phyloP scores from a whole-genome alignment of 1,284 basidiomycete genomes.

The Cutaneotrichosporon daszewskae region DNA sequence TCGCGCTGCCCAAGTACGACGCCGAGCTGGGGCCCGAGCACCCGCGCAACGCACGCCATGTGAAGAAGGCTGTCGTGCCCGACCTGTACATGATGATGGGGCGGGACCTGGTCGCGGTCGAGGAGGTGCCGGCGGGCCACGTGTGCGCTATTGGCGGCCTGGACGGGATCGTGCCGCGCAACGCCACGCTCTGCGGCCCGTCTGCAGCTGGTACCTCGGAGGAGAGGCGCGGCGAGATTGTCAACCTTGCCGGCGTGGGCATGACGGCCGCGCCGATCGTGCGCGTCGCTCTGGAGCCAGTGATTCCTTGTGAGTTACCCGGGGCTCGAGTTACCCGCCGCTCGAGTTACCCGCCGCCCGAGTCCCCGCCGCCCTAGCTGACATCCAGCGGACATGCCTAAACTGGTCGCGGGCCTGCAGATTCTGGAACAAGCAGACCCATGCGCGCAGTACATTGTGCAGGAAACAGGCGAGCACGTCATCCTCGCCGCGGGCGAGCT shows the following conservation, averaged over 20 bases:
- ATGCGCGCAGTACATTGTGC: conserved; percentile 93
- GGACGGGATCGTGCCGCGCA: conserved; percentile 83
- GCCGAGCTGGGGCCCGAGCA: conserved; percentile 61
- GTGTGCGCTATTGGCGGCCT: conserved; percentile 90
- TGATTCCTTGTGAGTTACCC: conserved; percentile 58
- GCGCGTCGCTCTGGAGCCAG: conserved; percentile 88
- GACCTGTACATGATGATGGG: conserved; percentile 98
- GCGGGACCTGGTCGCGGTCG: conserved; percentile 76
- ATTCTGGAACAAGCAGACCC: conserved; percentile 93
- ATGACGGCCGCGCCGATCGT: conserved; percentile 82
- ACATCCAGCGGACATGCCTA: conserved; percentile 73
- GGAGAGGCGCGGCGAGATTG: conserved; percentile 51
- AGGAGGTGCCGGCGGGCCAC: conserved; percentile 85
- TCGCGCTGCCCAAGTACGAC: conserved; percentile 85
- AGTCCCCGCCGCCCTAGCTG: too few relatives aligned
- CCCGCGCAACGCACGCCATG: conserved; percentile 63
- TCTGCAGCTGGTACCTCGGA: conserved; percentile 42
- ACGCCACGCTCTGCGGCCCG: conserved; percentile 80
- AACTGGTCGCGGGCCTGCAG: conserved; percentile 79
- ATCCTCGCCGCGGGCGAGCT: conserved; percentile 94
- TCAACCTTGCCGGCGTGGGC: conserved; percentile 77
- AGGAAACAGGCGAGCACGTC: conserved; percentile 95
- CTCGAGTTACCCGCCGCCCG: too few relatives aligned
- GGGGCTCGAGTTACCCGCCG: too few relatives aligned
- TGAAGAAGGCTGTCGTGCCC: conserved; percentile 60